These are phyloP conservation scores for Aspergillus sp. DNA, from an alignment of 2,329 filamentous ascomycete species.

Conservation along the genomic window DNA sequence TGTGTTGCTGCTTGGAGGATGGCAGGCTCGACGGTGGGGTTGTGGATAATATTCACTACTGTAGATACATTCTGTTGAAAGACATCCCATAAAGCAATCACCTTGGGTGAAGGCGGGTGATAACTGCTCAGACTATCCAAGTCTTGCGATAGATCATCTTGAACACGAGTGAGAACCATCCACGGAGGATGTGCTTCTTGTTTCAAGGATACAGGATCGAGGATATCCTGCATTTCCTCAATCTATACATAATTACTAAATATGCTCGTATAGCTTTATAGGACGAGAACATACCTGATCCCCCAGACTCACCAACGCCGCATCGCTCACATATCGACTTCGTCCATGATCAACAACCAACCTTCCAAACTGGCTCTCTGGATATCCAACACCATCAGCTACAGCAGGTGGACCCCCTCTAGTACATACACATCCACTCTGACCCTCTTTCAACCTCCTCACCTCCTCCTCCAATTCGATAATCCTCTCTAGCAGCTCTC, in stretches of 20 bases:
- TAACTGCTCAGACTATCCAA: background rate
- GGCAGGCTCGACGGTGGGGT: constrained; percentile 2
- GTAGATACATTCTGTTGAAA: constrained; percentile 16
- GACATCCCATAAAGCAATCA: constrained; percentile 10
- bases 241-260: constrained; percentile 2
- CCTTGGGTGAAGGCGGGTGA: constrained; percentile 1
- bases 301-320: constrained; percentile 11
- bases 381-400: background rate
- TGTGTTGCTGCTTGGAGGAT: constrained; percentile 1
- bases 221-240: constrained; percentile 7
- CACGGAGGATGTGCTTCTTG: background rate
- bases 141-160: background rate
- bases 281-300: constrained; percentile 6
- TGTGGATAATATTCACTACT: constrained; percentile 14
- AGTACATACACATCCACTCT: too few relatives aligned
- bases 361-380: constrained; percentile 5
- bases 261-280: background rate
- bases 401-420: background rate
- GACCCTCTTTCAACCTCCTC: background rate
- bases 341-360: constrained; percentile 3
- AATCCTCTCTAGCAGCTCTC: constrained; percentile 10
- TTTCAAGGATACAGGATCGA: background rate
- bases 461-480: constrained; percentile 13
- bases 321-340: constrained; percentile 13
- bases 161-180: background rate